Evolutionary conservation across 2,329 filamentous ascomycete genomes (phyloP).

Genomic region (Penicillium olsonii): DNA sequence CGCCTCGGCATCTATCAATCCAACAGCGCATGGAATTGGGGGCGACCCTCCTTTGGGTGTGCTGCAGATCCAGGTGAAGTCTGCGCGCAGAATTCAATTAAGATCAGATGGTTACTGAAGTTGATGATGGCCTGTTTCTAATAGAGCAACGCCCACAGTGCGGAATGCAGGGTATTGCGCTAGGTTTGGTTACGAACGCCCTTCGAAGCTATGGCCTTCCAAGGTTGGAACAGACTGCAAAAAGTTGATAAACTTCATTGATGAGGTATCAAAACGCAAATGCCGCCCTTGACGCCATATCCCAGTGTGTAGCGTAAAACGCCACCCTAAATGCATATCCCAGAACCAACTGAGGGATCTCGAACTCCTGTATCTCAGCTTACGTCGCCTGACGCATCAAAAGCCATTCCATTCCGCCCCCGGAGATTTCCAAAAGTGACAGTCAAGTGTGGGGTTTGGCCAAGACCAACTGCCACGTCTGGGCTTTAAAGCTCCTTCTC

Average conservation of each 20-base stretch:
- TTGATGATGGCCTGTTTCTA: not conserved
- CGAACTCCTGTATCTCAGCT: not conserved
- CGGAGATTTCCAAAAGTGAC: not conserved
- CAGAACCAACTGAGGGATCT: constrained; percentile 5
- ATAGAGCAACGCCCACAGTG: not conserved
- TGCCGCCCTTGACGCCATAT: constrained; percentile 15
- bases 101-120: not conserved
- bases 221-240: not conserved
- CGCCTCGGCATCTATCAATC: not conserved
- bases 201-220: not conserved
- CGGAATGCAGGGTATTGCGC: not conserved
- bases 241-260: constrained; percentile 6
- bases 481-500: not conserved
- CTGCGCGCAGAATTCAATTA: not conserved
- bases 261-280: constrained; percentile 10
- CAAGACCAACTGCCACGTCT: not conserved
- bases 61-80: not conserved
- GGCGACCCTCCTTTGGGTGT: not conserved
- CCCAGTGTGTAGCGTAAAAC: constrained; percentile 10
- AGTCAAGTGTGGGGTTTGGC: not conserved
- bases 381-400: not conserved
- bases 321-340: constrained; percentile 16
- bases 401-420: not conserved
- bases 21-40: not conserved
- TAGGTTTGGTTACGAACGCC: not conserved